Evolutionary conservation across 1,139 yeast species (phyloP).

Genomic region (Hyphopichia burtonii): DNA sequence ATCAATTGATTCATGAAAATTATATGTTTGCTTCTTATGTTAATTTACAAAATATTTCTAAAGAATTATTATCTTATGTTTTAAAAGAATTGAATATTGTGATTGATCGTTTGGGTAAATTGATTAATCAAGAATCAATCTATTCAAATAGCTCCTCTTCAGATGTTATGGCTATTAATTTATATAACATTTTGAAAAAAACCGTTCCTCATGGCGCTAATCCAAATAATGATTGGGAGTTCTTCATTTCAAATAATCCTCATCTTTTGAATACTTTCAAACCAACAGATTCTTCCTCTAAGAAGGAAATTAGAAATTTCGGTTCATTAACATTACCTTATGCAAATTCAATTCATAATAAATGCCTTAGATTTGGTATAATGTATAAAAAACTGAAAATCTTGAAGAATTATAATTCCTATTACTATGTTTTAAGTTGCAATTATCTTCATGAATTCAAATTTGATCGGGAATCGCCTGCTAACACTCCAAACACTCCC

Average conservation of each 20-base stretch:
- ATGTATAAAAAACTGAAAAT: slow-evolving; percentile 45
- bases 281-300: slow-evolving; percentile 23
- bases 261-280: slow-evolving; percentile 36
- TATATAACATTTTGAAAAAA: slow-evolving; percentile 18
- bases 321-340: slow-evolving; percentile 34
- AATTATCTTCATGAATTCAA: slow-evolving; percentile 47
- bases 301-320: slow-evolving; percentile 31
- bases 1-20: slow-evolving; percentile 44
- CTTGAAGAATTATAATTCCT: slow-evolving; percentile 39
- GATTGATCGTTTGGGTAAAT: slow-evolving; percentile 36
- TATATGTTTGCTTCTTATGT: slow-evolving; percentile 45
- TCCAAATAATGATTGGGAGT: slow-evolving; percentile 37
- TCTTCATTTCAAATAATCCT: slow-evolving; percentile 35
- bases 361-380: slow-evolving; percentile 44
- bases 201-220: slow-evolving; percentile 15
- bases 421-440: slow-evolving; percentile 43
- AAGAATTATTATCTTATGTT: slow-evolving; percentile 39
- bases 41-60: slow-evolving; percentile 45
- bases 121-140: slow-evolving; percentile 20
- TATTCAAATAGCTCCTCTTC: slow-evolving; percentile 10
- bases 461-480: slow-evolving; percentile 23
- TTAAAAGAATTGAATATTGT: slow-evolving; percentile 36
- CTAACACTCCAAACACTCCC: slow-evolving; percentile 9
- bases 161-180: slow-evolving; percentile 8
- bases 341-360: slow-evolving; percentile 38